Evolutionary conservation across 2,329 filamentous ascomycete genomes (phyloP).

Genomic region (Paraconiothyrium brasiliense): DNA sequence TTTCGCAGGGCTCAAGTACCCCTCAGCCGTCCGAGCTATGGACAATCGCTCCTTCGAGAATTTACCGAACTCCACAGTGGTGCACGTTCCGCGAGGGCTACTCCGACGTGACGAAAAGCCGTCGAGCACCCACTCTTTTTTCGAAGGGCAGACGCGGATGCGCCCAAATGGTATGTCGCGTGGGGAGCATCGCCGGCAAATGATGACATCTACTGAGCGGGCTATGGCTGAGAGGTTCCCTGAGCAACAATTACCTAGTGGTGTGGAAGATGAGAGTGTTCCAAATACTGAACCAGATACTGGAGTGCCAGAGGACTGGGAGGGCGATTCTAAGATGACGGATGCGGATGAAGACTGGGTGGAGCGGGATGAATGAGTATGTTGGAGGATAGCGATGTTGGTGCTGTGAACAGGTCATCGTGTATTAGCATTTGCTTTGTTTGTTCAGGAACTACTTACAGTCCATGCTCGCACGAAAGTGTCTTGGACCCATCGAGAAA

Average conservation of each 20-base stretch:
- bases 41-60: constrained; percentile 1
- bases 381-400: too few relatives aligned
- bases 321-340: not conserved
- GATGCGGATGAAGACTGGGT: not conserved
- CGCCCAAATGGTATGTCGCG: not conserved
- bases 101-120: too few relatives aligned
- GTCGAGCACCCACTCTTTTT: not conserved
- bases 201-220: not conserved
- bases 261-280: not conserved
- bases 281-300: not conserved
- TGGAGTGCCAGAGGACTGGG: not conserved
- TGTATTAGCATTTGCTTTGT: too few relatives aligned
- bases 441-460: too few relatives aligned
- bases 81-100: not conserved
- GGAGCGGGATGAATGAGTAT: not conserved
- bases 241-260: not conserved
- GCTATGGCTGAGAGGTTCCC: not conserved
- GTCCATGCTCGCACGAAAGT: too few relatives aligned
- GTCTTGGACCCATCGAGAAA: too few relatives aligned
- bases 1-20: not conserved
- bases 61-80: not conserved
- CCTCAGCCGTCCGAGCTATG: not conserved
- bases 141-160: not conserved
- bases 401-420: too few relatives aligned
- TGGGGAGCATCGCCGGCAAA: not conserved